Evolutionary conservation across 129 eudicot species (phyloP), one percentile per base, ranked within the genome.

Genomic region (Centaurea solstitialis): DNA sequence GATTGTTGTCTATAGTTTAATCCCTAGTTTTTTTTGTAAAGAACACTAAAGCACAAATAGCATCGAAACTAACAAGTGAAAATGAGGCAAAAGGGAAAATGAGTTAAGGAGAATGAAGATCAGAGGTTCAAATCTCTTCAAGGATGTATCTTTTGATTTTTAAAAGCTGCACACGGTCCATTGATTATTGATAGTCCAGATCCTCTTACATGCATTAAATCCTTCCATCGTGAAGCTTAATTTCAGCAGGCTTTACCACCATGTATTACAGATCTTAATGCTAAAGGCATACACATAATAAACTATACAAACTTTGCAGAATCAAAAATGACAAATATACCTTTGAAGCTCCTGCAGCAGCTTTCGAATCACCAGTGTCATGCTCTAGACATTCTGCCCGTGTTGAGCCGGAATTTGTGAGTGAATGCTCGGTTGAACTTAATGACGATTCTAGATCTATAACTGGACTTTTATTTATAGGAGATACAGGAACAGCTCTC

Each of bases 331-430:
- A 65, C 7, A 72, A 66, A 26, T 62, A 70, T 86, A 94, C 98
- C 97, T 92, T 94, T 39, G 82, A 84, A 75, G 83, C 77, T 77
- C 66, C 70, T 59, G 85, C 87, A 76, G 79, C 61, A 68, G 89
- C 94, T 81, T 75, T 90, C 22, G 97, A 93, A 80, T 93, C 98
- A 82, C 93, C 98, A 39, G 96, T 93, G 73, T 91, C 99, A 75
- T 82, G 92, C 79, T 92, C 97, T 74, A 86, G 76, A 86, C 35
- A 79, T 70, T 90, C 98, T 40, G 66, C 81, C 82, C 75, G 76
- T 37, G 87, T 76, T 75, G 91, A 75, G 72, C 94, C 94, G 69
- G 88, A 85, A 64, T 77, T 80, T 59, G 88, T 68, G 21, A 83
- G 77, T 72, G 87, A 77, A 73, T 84, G 86, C 39, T 91, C 95